A percentile compares a stretch with the other conserved stretches of the same genome.
Evolutionary conservation across 2,329 filamentous ascomycete species (phyloP).

Genomic region (Pyricularia sp.): DNA sequence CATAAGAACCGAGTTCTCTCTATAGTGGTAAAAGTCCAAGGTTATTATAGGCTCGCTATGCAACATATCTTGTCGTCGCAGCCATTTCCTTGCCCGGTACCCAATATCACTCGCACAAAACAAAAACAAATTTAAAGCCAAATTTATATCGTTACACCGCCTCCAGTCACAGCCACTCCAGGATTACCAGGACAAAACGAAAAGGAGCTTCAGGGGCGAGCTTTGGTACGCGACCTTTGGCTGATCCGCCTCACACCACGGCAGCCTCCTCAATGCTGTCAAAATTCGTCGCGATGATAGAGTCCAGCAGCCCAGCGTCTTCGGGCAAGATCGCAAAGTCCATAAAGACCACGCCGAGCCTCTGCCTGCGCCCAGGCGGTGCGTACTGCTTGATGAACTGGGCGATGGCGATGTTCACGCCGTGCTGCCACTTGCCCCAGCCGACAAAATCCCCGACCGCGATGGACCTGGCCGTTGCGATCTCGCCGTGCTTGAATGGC

Average conservation of each 20-base stretch:
- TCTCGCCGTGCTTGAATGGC: slow-evolving; percentile 23
- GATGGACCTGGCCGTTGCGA: slow-evolving; percentile 31
- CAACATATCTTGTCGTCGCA: background rate
- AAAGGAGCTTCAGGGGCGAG: too few species aligned
- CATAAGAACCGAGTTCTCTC: background rate
- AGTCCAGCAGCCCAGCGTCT: slow-evolving; percentile 27
- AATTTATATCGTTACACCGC: background rate
- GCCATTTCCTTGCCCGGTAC: background rate
- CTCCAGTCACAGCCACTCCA: too few species aligned
- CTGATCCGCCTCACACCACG: background rate
- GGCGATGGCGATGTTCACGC: slow-evolving; percentile 30
- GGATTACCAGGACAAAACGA: too few species aligned
- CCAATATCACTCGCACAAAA: background rate
- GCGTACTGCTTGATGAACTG: slow-evolving; percentile 18
- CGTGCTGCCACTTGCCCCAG: slow-evolving; percentile 25
- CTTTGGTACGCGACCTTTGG: background rate
- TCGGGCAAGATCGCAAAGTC: slow-evolving; percentile 22
- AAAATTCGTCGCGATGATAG: slow-evolving; percentile 30
- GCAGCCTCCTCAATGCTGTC: slow-evolving; percentile 3
- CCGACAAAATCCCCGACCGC: slow-evolving; percentile 31
- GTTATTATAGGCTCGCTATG: background rate
- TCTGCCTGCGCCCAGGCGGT: slow-evolving; percentile 11
- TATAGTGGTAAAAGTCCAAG: background rate
- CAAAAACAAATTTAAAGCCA: background rate
- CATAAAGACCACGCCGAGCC: slow-evolving; percentile 17